phyloP scores from a whole-genome alignment of 176 grass and related monocot species.

The Phyllostachys edulis region DNA sequence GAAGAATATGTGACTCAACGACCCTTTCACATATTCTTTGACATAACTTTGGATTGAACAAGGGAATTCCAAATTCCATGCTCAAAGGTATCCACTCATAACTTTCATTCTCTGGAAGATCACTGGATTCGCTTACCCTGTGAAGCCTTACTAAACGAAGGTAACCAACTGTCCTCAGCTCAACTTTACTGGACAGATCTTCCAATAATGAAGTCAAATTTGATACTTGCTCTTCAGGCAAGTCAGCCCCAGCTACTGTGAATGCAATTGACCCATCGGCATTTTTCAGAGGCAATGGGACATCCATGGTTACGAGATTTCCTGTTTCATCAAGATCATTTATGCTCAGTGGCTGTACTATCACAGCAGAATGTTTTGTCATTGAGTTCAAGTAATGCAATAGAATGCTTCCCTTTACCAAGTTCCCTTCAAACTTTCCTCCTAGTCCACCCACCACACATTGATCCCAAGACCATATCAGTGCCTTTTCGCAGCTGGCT shows the following conservation, averaged over 20 bases:
- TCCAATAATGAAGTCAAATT: constrained; percentile 57
- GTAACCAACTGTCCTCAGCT: constrained; percentile 74
- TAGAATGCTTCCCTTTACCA: constrained; percentile 74
- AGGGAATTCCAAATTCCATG: constrained; percentile 89
- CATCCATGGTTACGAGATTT: constrained; percentile 61
- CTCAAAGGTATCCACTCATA: constrained; percentile 83
- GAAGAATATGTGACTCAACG: constrained; percentile 58
- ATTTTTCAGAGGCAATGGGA: constrained; percentile 70
- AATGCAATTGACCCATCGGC: constrained; percentile 61
- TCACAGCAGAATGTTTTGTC: constrained; percentile 73
- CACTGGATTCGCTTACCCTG: constrained; percentile 40
- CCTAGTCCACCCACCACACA: constrained; percentile 64
- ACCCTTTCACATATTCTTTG: constrained; percentile 80
- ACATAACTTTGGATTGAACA: constrained; percentile 88
- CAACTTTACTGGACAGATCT: constrained; percentile 54
- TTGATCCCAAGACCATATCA: constrained; percentile 94
- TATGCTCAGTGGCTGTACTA: constrained; percentile 77
- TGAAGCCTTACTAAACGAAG: constrained; percentile 78
- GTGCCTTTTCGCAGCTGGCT: constrained; percentile 68
- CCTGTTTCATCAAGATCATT: constrained; percentile 78
- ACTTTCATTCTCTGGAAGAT: constrained; percentile 25
- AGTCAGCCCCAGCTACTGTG: background rate
- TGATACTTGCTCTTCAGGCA: constrained; percentile 40
- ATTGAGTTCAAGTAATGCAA: constrained; percentile 82
- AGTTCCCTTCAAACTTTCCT: constrained; percentile 74